Evolutionary conservation across 1,284 basidiomycete species (phyloP), one percentile per base, ranked within the genome.

Genomic region (Ceratobasidium sp.): DNA sequence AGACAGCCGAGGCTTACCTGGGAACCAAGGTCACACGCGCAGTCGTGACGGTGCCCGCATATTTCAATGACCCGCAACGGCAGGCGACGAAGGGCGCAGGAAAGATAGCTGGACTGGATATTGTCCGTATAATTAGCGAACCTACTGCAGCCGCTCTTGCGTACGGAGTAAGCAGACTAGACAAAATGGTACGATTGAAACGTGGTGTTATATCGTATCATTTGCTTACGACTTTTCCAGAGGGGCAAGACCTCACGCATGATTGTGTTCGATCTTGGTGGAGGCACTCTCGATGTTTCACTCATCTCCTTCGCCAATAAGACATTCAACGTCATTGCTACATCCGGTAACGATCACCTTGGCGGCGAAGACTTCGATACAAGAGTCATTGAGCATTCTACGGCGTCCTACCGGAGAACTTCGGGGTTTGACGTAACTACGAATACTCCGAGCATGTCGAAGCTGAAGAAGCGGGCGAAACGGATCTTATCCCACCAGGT

Each of bases 221-320:
- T 20, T 33, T 61, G 20, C 26, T 61, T 33, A 40, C 15, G 13
- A 33, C 6, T 5, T 39, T n/a, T 33, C 12, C n/a, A 85, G 86
- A 71, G 85, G 85, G 80, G 85, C 86, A 81, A 89, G 90, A 83
- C 33, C 4, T 87, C 87, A 78, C 87, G 89, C 84, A 88, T 90
- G 83, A 87, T 90, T 83, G 88, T 90, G 83, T 90, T 88, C 86
- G 82, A 81, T 86, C 81, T 89, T 87, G 58, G 88, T 84, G 89
- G 89, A 84, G 89, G 89, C 84, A 90, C 89, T 51, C 90, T 90
- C 84, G 89, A 90, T 85, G 89, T 90, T 76, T 90, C 89, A 79
- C 88, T 90, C 77, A 85, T 90, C 33, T 88, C 88, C 77, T 89
- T 90, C 82, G 88, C 89, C 82, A 88, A 88, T 80, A 89, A 89